phyloP scores from a whole-genome alignment of 257 asterid genomes.

The Lithospermum erythrorhizon region DNA sequence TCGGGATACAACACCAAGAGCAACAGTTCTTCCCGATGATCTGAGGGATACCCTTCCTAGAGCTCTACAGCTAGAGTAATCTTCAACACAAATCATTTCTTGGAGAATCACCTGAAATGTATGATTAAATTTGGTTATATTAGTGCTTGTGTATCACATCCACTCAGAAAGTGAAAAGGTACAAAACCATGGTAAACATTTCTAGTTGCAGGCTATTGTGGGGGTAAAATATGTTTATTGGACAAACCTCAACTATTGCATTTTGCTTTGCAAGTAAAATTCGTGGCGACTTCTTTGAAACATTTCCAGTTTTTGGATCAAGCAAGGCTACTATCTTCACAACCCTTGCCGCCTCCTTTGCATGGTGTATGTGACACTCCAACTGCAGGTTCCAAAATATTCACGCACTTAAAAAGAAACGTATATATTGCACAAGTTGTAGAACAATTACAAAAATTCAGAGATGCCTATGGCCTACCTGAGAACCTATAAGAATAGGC shows the following conservation, averaged over 20 bases:
- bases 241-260: conserved; percentile 75
- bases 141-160: not conserved
- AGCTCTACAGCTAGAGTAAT: conserved; percentile 48
- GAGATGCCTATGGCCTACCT: conserved; percentile 28
- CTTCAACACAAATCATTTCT: conserved; percentile 69
- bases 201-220: not conserved
- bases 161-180: not conserved
- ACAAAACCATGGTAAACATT: not conserved
- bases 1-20: conserved; percentile 70
- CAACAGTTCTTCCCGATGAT: conserved; percentile 76
- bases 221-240: not conserved
- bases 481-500: conserved; percentile 81
- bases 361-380: conserved; percentile 81
- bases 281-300: conserved; percentile 71
- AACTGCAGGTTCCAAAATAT: conserved; percentile 31
- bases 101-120: conserved; percentile 51
- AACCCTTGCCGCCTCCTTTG: conserved; percentile 73
- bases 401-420: not conserved
- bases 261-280: conserved; percentile 74
- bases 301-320: conserved; percentile 80
- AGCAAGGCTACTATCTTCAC: conserved; percentile 58
- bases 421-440: not conserved
- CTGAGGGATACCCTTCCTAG: conserved; percentile 82
- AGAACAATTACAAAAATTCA: not conserved
- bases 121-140: not conserved